Base-by-base conservation (phyloP, 371 early-diverging fungal genomes). In the Mortierella sp. region DNA sequence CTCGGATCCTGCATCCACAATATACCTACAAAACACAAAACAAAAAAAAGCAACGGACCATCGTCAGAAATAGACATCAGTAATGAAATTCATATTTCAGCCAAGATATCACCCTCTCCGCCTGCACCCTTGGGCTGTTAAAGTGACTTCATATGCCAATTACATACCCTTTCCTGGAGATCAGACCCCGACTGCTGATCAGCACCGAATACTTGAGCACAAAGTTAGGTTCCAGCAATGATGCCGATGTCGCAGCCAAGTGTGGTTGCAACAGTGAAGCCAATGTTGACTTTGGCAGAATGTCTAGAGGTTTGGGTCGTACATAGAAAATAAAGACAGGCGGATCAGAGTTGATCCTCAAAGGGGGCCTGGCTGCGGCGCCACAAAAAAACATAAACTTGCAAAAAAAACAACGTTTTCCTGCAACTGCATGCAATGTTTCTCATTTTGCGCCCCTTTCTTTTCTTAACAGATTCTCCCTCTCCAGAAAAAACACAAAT, bases 171-270 rank as follows among this genome's bases (percentile, higher is more conserved):
- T 92, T 92, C 70, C 91, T 90, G 6, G 87, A 82, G 32, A 92
- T 88, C 12, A 92, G 82, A 58, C 92, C 91, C 38, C 91, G 89
- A 46, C 82, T 75, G 32, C 83, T 81, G 46, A 88, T 89, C 77
- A 92, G 87, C 3, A 89, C 91, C 58, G 91, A 87, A 72, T 93
- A 93, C 82, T 93, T 91, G 77, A 93, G 78, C 41, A 91, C 92
- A 80, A 72, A 76, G 60, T 77, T 81, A 58, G 83, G 82, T 4
- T 80, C 44, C 49, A 88, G 72, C 0, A 88, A 73, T 8, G 81
- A 70, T 24, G 82, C 78, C 2, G 81, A 72, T 24, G 89, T 70
- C 5, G 71, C 82, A n/a, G 90, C 78, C 72, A 91, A 58, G 29
- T 76, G 75, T 3, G 90, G 80, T 46, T 89, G 81, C 38, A 87